These are phyloP conservation scores for Yarrowia deformans DNA, from an alignment of 805 yeast genomes.

Conservation along the genomic window DNA sequence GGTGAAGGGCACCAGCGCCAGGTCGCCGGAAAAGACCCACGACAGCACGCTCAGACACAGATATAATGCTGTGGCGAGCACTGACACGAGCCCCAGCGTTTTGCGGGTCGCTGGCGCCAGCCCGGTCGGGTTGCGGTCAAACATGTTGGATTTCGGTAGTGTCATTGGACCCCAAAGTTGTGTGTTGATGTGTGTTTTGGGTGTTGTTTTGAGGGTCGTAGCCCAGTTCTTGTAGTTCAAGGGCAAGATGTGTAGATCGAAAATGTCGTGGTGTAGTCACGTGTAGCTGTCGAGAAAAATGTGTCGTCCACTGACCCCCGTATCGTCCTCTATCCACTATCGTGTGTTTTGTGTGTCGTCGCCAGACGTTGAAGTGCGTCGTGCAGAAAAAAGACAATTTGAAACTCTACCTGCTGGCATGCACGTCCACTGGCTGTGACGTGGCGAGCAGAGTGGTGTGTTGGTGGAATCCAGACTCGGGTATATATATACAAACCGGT, in stretches of 20 bases:
- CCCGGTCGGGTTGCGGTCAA: constrained; percentile 25
- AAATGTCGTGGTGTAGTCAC: not conserved
- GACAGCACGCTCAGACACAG: constrained; percentile 28
- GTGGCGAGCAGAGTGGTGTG: constrained; percentile 3
- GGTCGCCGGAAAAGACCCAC: constrained; percentile 36
- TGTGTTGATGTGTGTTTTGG: not conserved
- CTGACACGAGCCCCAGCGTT: constrained; percentile 19
- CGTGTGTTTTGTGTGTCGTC: constrained; percentile 35
- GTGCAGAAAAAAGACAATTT: constrained; percentile 37
- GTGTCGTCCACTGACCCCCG: constrained; percentile 13
- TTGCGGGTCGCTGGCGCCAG: constrained; percentile 19
- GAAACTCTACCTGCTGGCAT: constrained; percentile 16
- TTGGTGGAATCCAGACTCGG: too few relatives aligned
- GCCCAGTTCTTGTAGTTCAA: not conserved
- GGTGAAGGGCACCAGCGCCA: constrained; percentile 37
- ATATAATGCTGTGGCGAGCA: constrained; percentile 23
- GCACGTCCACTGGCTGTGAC: constrained; percentile 19
- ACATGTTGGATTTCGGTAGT: constrained; percentile 36
- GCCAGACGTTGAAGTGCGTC: constrained; percentile 38
- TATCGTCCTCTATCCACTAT: constrained; percentile 24
- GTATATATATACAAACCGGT: too few relatives aligned
- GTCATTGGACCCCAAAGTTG: constrained; percentile 7
- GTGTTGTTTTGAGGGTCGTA: not conserved
- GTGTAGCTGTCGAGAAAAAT: too few relatives aligned
- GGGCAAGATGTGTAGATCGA: not conserved